Conservation (phyloP, 768 basidiomycete species). For the Xanthoconium stramineum region DNA sequence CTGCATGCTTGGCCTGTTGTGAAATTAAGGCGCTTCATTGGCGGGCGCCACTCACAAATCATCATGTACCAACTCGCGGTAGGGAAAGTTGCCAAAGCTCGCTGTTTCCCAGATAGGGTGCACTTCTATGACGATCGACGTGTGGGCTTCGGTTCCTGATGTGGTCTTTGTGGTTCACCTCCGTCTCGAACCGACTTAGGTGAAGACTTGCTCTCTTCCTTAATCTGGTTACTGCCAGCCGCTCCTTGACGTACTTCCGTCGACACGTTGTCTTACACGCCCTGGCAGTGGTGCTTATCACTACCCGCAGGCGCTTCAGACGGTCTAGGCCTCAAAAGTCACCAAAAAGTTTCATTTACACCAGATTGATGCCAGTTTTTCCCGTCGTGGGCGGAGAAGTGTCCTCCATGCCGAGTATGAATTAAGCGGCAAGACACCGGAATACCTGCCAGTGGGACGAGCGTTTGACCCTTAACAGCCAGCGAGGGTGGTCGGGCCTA, state of each 20-base stretch:
- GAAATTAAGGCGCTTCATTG: not conserved
- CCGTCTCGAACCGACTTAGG: constrained; percentile 14
- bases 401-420: constrained; percentile 6
- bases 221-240: not conserved
- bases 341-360: constrained; percentile 9
- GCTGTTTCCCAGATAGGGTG: constrained; percentile 14
- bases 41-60: constrained; percentile 1
- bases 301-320: not conserved
- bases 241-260: constrained; percentile 23
- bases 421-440: constrained; percentile 10
- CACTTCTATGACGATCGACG: constrained; percentile 27
- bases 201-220: constrained; percentile 4
- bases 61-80: constrained; percentile 2
- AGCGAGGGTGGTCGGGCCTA: not conserved
- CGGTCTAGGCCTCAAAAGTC: not conserved
- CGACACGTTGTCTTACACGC: constrained; percentile 18
- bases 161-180: constrained; percentile 8
- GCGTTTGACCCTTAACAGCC: constrained; percentile 3
- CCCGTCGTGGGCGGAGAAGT: constrained; percentile 6
- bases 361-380: not conserved
- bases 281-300: not conserved
- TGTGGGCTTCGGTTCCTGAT: constrained; percentile 27
- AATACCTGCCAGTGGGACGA: not conserved
- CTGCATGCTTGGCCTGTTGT: not conserved
- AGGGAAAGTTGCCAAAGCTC: constrained; percentile 21